Conservation (phyloP, 768 basidiomycete species). For the Auricularia sp. region DNA sequence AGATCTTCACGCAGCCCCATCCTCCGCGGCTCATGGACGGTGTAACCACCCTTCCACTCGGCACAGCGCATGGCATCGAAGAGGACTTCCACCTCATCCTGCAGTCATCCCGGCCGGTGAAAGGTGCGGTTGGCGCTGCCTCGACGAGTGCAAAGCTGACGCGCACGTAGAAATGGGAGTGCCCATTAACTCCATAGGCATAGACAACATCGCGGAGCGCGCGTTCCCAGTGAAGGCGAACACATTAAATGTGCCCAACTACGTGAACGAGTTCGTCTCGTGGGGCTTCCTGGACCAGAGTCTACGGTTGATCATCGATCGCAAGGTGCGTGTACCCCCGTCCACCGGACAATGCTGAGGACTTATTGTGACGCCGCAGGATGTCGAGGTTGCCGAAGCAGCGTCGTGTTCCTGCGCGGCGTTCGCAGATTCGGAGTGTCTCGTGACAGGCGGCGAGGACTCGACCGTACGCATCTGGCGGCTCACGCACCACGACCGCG, state of each 20-base stretch:
- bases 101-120: conserved; percentile 46
- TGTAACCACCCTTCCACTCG: conserved; percentile 59
- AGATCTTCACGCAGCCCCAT: conserved; percentile 70
- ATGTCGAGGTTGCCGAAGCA: conserved; percentile 70
- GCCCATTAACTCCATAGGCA: conserved; percentile 40
- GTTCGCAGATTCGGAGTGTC: conserved; percentile 62
- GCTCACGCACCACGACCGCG: conserved; percentile 31
- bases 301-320: conserved; percentile 53
- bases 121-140: conserved; percentile 30
- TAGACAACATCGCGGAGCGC: conserved; percentile 50
- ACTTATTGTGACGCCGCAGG: conserved; percentile 25
- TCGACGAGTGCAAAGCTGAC: conserved; percentile 19
- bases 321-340: conserved; percentile 33
- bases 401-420: conserved; percentile 61
- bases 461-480: conserved; percentile 81
- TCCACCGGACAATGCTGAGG: too few relatives aligned
- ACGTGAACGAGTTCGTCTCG: conserved; percentile 58
- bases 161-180: conserved; percentile 34
- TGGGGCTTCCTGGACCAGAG: conserved; percentile 42
- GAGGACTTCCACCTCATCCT: conserved; percentile 69
- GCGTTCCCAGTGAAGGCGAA: conserved; percentile 56
- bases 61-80: conserved; percentile 63
- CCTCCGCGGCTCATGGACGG: conserved; percentile 67
- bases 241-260: conserved; percentile 44
- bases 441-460: conserved; percentile 75